Evolutionary conservation across 192 early-diverging fungal genomes (phyloP).

Genomic region (Coemansia javaensis): DNA sequence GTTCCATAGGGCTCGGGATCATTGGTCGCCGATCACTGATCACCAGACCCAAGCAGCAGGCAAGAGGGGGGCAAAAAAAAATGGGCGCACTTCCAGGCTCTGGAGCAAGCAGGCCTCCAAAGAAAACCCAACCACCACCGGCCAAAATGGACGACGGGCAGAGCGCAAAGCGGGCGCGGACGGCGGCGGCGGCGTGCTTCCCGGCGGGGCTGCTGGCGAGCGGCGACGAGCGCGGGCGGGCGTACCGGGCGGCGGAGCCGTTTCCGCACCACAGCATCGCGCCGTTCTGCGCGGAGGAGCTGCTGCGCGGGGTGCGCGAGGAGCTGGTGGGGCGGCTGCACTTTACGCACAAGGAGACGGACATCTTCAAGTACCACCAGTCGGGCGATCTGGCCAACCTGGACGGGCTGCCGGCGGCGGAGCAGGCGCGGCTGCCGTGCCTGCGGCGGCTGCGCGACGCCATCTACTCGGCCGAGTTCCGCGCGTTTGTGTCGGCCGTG

Average conservation of each 20-base stretch:
- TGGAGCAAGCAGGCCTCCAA: too few relatives aligned
- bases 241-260: constrained; percentile 40
- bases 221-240: too few relatives aligned
- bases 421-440: constrained; percentile 53
- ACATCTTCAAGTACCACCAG: constrained; percentile 78
- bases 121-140: too few relatives aligned
- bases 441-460: constrained; percentile 64
- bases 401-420: constrained; percentile 62
- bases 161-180: too few relatives aligned
- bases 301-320: constrained; percentile 58
- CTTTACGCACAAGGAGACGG: constrained; percentile 80
- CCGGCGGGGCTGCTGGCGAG: too few relatives aligned
- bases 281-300: constrained; percentile 55
- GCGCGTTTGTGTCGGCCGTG: constrained; percentile 58
- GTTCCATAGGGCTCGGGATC: too few relatives aligned
- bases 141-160: too few relatives aligned
- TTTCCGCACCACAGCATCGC: constrained; percentile 63
- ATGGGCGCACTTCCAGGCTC: too few relatives aligned
- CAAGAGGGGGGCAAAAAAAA: too few relatives aligned
- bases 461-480: constrained; percentile 70
- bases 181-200: too few relatives aligned
- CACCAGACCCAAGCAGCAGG: too few relatives aligned
- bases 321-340: constrained; percentile 62
- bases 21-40: too few relatives aligned
- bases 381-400: constrained; percentile 80